Conservation (phyloP, 192 early-diverging fungal genomes). For the Chytriomyces confervae region DNA sequence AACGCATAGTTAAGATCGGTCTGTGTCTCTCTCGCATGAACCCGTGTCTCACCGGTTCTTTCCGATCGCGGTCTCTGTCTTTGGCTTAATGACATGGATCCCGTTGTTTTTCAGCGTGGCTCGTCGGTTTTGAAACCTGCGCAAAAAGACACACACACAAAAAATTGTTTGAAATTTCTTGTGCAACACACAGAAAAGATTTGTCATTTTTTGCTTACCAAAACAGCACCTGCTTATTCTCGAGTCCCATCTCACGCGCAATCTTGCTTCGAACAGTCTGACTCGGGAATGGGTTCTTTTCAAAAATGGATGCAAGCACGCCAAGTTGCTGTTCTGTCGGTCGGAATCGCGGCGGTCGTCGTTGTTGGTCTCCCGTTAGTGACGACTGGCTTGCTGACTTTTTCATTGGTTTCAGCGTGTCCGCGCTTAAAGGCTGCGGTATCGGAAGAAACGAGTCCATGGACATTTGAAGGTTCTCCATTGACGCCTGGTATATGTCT, state of each 20-base stretch:
- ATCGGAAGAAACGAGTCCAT: background rate
- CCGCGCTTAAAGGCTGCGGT: background rate
- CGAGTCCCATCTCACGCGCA: background rate
- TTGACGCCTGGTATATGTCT: background rate
- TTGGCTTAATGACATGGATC: constrained; percentile 19
- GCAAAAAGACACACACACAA: no score
- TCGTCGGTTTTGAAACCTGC: constrained; percentile 63
- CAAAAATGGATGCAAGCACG: background rate
- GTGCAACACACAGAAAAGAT: background rate
- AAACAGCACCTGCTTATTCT: constrained; percentile 15
- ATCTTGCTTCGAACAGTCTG: background rate
- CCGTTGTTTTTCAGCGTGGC: constrained; percentile 11
- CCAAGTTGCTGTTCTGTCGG: constrained; percentile 14
- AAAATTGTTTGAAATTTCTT: no score
- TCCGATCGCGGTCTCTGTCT: background rate
- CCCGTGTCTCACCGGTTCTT: background rate
- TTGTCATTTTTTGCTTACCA: background rate
- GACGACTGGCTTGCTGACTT: background rate
- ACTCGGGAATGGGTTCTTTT: constrained; percentile 11
- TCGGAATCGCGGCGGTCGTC: background rate
- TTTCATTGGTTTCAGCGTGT: background rate
- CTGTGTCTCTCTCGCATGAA: background rate
- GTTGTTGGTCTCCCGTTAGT: background rate
- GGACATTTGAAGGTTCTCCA: background rate
- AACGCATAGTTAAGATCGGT: background rate